Evolutionary conservation across 2,329 filamentous ascomycete genomes (phyloP).

Genomic region (Didymella exigua): DNA sequence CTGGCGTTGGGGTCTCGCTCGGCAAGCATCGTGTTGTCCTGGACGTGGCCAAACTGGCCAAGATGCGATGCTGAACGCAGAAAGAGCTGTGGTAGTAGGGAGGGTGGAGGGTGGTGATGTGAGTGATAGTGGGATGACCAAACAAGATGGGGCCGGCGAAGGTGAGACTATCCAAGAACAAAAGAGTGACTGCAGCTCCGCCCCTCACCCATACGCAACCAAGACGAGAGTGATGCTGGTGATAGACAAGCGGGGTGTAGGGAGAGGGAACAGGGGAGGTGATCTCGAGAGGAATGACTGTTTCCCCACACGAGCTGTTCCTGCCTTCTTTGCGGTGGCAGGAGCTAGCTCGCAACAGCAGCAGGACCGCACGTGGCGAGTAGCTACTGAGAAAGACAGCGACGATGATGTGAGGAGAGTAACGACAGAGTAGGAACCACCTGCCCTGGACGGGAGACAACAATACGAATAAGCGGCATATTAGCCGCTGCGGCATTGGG

Average conservation of each 20-base stretch:
- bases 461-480: not conserved
- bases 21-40: conserved; percentile 50
- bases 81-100: conserved; percentile 10
- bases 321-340: conserved; percentile 2
- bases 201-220: conserved; percentile 19
- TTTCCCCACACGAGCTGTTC: not conserved
- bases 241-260: conserved; percentile 11
- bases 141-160: conserved; percentile 25
- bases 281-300: not conserved
- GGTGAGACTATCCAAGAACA: conserved; percentile 29
- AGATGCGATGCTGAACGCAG: not conserved
- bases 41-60: not conserved
- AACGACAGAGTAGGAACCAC: not conserved
- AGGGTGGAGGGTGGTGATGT: conserved; percentile 21
- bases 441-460: not conserved
- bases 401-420: not conserved
- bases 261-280: not conserved
- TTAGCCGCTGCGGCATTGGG: not conserved
- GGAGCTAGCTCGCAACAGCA: not conserved
- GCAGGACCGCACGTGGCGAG: not conserved
- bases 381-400: not conserved
- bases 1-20: conserved; percentile 53
- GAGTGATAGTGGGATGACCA: conserved; percentile 24
- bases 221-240: conserved; percentile 26
- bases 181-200: conserved; percentile 22